A percentile compares a stretch with the other conserved stretches of the same genome.
Conservation (phyloP, 352 stramenopile species). For the Pythium dissimile region DNA sequence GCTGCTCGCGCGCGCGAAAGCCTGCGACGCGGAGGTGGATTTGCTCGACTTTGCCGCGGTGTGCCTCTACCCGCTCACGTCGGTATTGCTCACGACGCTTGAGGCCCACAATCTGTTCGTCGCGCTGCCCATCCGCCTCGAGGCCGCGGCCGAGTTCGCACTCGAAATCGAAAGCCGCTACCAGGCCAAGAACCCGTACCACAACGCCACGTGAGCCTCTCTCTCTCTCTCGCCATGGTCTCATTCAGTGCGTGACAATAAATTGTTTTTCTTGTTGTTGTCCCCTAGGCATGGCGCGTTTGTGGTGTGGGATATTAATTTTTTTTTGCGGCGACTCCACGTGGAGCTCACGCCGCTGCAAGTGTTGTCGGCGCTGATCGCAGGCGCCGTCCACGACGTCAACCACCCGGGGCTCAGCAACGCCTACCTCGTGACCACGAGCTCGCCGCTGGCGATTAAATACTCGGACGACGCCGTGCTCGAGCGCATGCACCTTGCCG, state of each 20-base stretch:
- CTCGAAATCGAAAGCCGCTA: constrained; percentile 69
- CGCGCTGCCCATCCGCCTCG: constrained; percentile 46
- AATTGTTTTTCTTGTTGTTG: neutral
- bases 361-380: constrained; percentile 79
- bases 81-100: constrained; percentile 58
- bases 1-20: constrained; percentile 30
- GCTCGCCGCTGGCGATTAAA: constrained; percentile 82
- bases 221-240: neutral
- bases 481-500: constrained; percentile 74
- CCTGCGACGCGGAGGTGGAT: constrained; percentile 43
- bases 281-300: constrained; percentile 54
- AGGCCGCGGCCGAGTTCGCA: constrained; percentile 46
- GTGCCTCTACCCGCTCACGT: constrained; percentile 55
- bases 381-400: constrained; percentile 90
- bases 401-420: constrained; percentile 93
- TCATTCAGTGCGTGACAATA: neutral
- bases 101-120: constrained; percentile 63
- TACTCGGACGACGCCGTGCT: constrained; percentile 94
- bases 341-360: constrained; percentile 38
- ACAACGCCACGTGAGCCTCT: constrained; percentile 63
- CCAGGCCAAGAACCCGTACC: constrained; percentile 71
- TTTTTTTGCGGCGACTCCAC: constrained; percentile 51
- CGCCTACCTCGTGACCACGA: constrained; percentile 83
- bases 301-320: constrained; percentile 73
- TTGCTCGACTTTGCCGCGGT: constrained; percentile 41